Evolutionary conservation across 2,329 filamentous ascomycete species (phyloP), one percentile per base, ranked within the genome.

Genomic region (Aspergillus hortae): DNA sequence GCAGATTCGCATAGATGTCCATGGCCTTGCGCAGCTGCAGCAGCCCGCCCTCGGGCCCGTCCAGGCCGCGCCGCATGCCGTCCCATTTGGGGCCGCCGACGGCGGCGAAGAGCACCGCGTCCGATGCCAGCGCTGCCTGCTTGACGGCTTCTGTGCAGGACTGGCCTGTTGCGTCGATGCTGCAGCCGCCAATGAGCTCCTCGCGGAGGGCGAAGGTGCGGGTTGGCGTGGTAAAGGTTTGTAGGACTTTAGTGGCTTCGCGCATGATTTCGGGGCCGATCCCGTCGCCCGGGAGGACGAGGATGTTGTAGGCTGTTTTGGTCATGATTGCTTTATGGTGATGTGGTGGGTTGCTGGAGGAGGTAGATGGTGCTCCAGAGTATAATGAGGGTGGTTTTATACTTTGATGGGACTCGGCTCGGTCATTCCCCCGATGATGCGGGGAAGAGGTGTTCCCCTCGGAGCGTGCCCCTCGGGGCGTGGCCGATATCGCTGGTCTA

Each of bases 61-160:
- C 86, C 44, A 85, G 76, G 57, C 88, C 89, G 23, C 59, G 59
- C 10, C 69, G 65, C 15, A 61, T 59, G 45, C 88, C 90, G 59
- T 91, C 90, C 90, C 90, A 96, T 88, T 96, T 83, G 14, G 92
- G 91, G 1, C 92, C 92, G 55, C 92, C 91, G 60, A 96, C 92
- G 61, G 90, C 89, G 52, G 90, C 91, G 54, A 96, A 86, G 46
- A 96, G 84, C 44, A 96, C 87, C 6, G 91, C 92, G 69, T 95
- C 87, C 52, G 90, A 89, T 35, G 80, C 75, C 67, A 92, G 89
- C 57, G 89, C 89, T 19, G 89, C 90, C 6, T 78, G 76, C 63
- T 95, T 88, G 55, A 90, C 88, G 62, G 86, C 81, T 59, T 91
- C 84, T 32, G 90, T 94, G 51, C 96, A 79, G 21, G 91, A 82